Conservation (phyloP, 2,329 filamentous ascomycete species). For the Gaeumannomyces sp. region DNA sequence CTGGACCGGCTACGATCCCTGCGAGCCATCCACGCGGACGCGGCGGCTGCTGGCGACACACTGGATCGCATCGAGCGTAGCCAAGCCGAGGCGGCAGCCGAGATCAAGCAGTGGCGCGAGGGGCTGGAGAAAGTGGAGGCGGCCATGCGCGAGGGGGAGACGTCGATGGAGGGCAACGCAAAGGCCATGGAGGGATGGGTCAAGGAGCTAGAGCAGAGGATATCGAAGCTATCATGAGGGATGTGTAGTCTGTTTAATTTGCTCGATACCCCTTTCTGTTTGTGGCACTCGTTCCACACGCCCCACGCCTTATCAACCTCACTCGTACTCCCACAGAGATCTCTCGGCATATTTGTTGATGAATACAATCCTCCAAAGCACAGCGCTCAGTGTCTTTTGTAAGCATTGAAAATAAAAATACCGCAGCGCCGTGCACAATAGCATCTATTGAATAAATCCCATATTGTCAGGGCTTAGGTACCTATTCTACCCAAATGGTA, state of each 20-base stretch:
- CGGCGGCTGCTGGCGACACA: constrained; percentile 72
- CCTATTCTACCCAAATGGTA: no score
- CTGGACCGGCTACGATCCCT: constrained; percentile 81
- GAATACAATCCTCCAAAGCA: not conserved
- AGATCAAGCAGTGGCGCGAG: constrained; percentile 81
- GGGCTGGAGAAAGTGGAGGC: constrained; percentile 73
- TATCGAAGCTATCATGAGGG: constrained; percentile 49
- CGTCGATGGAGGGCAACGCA: constrained; percentile 70
- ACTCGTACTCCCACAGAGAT: not conserved
- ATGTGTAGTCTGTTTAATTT: not conserved
- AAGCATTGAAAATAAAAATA: no score
- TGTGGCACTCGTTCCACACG: not conserved
- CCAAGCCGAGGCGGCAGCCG: constrained; percentile 74
- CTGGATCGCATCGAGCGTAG: constrained; percentile 70
- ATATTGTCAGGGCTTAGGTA: no score
- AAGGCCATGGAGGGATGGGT: constrained; percentile 86
- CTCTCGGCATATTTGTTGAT: not conserved
- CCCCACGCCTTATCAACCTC: no score
- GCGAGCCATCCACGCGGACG: constrained; percentile 77
- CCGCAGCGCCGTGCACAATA: no score
- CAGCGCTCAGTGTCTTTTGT: no score
- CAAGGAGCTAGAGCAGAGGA: constrained; percentile 72
- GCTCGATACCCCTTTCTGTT: constrained; percentile 2
- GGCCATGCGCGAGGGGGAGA: constrained; percentile 64
- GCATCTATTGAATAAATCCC: not conserved